These are phyloP conservation scores for Dorcoceras hygrometricum DNA, from an alignment of 257 asterid genomes.

Conservation along the genomic window DNA sequence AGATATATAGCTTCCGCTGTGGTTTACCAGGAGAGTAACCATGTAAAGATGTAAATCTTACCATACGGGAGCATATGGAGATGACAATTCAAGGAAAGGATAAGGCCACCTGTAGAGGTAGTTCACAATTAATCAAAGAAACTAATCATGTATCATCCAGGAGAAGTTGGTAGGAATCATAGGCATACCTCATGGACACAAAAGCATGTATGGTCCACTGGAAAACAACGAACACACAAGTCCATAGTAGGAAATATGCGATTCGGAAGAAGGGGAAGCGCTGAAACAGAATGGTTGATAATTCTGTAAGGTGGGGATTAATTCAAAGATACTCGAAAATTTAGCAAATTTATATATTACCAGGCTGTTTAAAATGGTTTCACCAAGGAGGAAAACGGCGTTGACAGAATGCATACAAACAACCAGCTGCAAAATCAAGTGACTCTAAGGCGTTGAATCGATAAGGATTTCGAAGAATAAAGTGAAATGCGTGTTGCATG, in stretches of 20 bases:
- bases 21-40: background rate
- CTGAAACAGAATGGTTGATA: constrained; percentile 41
- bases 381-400: constrained; percentile 43
- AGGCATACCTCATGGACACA: constrained; percentile 48
- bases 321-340: background rate
- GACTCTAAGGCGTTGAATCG: background rate
- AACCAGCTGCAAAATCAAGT: constrained; percentile 27
- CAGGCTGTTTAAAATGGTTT: constrained; percentile 38
- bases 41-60: constrained; percentile 29
- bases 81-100: constrained; percentile 57
- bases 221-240: constrained; percentile 59
- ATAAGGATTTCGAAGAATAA: background rate
- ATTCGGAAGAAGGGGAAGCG: constrained; percentile 83
- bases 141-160: background rate
- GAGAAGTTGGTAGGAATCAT: background rate
- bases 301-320: constrained; percentile 16
- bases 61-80: constrained; percentile 69
- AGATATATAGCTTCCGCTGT: background rate
- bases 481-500: background rate
- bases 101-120: constrained; percentile 67
- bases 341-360: constrained; percentile 31
- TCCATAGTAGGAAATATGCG: constrained; percentile 72
- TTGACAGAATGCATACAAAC: constrained; percentile 43
- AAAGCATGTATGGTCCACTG: constrained; percentile 85
- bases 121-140: background rate